A percentile compares a stretch with the other conserved stretches of the same genome.
phyloP scores from a whole-genome alignment of 768 basidiomycete genomes.

The Pholiota microspora region DNA sequence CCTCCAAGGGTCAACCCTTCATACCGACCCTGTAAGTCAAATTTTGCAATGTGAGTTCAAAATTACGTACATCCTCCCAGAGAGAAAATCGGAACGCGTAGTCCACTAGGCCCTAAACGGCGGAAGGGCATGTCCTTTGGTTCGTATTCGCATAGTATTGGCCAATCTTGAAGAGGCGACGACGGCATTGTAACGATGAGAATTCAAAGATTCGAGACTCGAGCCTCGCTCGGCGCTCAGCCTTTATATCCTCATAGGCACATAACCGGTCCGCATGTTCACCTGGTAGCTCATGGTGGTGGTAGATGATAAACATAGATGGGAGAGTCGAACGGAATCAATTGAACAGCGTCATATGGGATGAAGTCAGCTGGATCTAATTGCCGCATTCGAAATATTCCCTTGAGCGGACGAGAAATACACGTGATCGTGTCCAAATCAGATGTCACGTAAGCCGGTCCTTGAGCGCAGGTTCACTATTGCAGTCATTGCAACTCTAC shows the following conservation, averaged over 20 bases:
- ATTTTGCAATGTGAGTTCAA: too few species aligned
- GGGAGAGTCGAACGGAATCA: neutral
- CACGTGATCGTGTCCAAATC: too few species aligned
- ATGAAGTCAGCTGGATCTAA: neutral
- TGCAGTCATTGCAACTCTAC: neutral
- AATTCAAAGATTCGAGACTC: too few species aligned
- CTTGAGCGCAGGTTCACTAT: too few species aligned
- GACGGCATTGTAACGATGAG: slow-evolving; percentile 1
- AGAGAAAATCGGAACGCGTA: slow-evolving; percentile 68
- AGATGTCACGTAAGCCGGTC: too few species aligned
- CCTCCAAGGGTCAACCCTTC: slow-evolving; percentile 59
- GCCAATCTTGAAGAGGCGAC: slow-evolving; percentile 20
- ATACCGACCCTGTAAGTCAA: too few species aligned
- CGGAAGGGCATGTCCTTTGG: slow-evolving; percentile 59
- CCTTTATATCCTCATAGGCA: too few species aligned
- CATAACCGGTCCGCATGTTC: neutral
- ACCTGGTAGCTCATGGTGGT: neutral
- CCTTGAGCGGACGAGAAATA: neutral
- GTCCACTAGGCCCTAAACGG: slow-evolving; percentile 59
- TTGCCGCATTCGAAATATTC: neutral
- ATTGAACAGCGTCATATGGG: neutral
- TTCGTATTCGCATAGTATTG: slow-evolving; percentile 34
- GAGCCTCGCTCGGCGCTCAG: too few species aligned
- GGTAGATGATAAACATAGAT: neutral
- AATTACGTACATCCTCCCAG: slow-evolving; percentile 57